Evolutionary conservation across 257 asterid genomes (phyloP).

Genomic region (Nicotiana otophora): DNA sequence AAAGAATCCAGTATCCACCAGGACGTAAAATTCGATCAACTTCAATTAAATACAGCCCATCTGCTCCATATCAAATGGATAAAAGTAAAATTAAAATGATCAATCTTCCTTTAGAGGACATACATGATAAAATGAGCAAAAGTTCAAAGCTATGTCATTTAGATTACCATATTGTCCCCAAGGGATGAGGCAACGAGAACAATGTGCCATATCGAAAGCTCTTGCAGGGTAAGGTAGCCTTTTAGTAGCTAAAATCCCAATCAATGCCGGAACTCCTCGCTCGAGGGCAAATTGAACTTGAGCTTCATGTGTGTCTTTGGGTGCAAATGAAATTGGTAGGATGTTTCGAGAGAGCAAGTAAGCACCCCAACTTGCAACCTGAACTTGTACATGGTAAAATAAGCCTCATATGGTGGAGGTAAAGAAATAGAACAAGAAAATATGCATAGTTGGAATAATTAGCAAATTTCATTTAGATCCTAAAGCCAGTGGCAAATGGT

Average conservation of each 20-base stretch:
- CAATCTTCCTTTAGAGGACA: neutral
- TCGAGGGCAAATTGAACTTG: conserved; percentile 93
- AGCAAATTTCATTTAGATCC: too few relatives aligned
- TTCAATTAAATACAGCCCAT: conserved; percentile 82
- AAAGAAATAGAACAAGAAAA: neutral
- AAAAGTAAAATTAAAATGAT: neutral
- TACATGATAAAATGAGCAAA: neutral
- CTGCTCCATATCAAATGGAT: conserved; percentile 30
- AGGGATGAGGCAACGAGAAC: conserved; percentile 92
- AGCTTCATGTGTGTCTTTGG: conserved; percentile 89
- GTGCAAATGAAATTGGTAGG: conserved; percentile 80
- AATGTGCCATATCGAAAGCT: conserved; percentile 93
- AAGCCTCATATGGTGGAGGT: neutral
- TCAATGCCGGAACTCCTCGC: conserved; percentile 85
- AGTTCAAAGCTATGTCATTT: neutral
- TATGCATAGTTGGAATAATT: too few relatives aligned
- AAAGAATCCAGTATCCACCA: conserved; percentile 92
- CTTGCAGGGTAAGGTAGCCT: conserved; percentile 87
- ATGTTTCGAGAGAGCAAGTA: conserved; percentile 68
- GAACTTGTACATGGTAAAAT: neutral
- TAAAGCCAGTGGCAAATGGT: too few relatives aligned
- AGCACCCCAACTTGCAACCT: conserved; percentile 99
- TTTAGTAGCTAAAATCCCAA: conserved; percentile 70
- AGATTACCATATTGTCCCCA: conserved; percentile 70
- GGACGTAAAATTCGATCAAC: conserved; percentile 86